Conservation (phyloP, 2,329 filamentous ascomycete species). For the Beauveria scarabaeidicola region DNA sequence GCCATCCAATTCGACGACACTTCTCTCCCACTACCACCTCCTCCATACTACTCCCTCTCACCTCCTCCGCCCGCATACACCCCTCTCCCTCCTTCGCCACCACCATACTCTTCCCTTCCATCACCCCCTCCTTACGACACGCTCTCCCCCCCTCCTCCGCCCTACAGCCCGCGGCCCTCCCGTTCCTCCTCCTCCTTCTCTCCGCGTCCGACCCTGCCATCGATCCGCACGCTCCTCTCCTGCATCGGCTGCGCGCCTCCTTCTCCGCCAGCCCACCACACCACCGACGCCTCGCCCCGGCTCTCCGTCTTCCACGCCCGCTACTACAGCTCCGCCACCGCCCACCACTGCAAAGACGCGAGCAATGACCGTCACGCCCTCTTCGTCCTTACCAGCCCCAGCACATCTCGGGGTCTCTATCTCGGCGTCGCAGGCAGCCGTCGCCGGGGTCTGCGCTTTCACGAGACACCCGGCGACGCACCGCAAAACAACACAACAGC, state of each 20-base stretch:
- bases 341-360: neutral
- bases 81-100: neutral
- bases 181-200: neutral
- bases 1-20: neutral
- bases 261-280: neutral
- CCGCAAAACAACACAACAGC: neutral
- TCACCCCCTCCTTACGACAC: neutral
- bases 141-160: neutral
- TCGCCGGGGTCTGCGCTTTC: neutral
- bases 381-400: neutral
- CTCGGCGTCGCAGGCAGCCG: conserved; percentile 1
- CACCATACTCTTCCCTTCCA: neutral
- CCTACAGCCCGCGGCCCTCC: neutral
- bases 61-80: neutral
- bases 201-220: neutral
- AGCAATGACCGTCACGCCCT: conserved; percentile 3
- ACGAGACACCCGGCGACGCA: neutral
- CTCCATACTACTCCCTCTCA: neutral
- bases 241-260: neutral
- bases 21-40: neutral
- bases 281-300: neutral
- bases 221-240: neutral
- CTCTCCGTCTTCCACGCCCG: neutral
- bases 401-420: neutral
- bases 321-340: neutral